Evolutionary conservation across 768 basidiomycete species (phyloP).

Genomic region (Trametopsis cervina): DNA sequence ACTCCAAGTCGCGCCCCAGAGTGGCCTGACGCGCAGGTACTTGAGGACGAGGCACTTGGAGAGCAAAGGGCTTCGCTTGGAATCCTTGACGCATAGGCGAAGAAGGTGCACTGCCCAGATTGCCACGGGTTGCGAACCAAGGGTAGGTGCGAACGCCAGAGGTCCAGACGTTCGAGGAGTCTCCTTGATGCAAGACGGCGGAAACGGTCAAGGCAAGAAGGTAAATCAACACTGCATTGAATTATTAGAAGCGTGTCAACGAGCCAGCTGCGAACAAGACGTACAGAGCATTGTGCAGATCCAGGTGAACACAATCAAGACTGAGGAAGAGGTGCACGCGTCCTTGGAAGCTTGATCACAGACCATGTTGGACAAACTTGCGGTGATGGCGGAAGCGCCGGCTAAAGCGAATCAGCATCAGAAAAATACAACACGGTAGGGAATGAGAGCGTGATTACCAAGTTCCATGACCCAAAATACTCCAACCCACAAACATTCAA

Average conservation of each 20-base stretch:
- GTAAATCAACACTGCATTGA: constrained; percentile 48
- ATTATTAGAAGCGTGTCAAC: constrained; percentile 4
- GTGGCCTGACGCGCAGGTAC: constrained; percentile 26
- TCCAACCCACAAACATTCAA: constrained; percentile 58
- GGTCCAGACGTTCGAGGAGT: constrained; percentile 46
- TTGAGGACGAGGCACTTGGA: constrained; percentile 36
- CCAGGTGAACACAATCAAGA: constrained; percentile 60
- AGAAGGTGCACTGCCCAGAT: constrained; percentile 29
- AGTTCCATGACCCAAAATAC: constrained; percentile 54
- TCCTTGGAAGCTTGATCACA: constrained; percentile 25
- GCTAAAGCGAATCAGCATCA: constrained; percentile 33
- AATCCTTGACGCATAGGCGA: constrained; percentile 29
- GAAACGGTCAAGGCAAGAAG: constrained; percentile 41
- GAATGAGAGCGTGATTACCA: too few species aligned
- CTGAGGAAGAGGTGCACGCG: constrained; percentile 44
- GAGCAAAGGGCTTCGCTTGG: constrained; percentile 31
- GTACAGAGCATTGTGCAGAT: constrained; percentile 12
- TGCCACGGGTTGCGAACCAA: constrained; percentile 23
- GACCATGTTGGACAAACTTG: constrained; percentile 27
- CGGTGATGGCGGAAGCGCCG: constrained; percentile 44
- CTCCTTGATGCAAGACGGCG: constrained; percentile 33
- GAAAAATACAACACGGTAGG: neutral
- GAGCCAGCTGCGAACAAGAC: neutral
- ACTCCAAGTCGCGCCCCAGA: constrained; percentile 11
- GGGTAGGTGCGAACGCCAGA: constrained; percentile 39